Evolutionary conservation across 305 asterid species (phyloP).

Genomic region (Solanum hybrid): DNA sequence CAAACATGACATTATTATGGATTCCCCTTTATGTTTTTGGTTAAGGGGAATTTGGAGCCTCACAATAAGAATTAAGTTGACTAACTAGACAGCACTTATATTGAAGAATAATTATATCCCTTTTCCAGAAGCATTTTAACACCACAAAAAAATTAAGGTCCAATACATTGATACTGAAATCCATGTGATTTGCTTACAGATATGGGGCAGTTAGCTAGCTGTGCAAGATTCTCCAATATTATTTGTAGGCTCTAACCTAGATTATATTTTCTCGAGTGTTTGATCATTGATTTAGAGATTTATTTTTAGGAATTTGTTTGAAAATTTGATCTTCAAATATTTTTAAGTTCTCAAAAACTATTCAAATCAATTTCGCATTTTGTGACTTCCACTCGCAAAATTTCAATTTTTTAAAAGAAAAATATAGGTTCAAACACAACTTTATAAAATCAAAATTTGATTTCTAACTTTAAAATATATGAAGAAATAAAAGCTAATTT

Average conservation of each 20-base stretch:
- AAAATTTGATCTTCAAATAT: background rate
- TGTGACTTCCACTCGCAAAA: background rate
- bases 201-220: background rate
- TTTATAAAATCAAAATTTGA: background rate
- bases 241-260: background rate
- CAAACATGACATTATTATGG: background rate
- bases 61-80: background rate
- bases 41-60: background rate
- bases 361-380: background rate
- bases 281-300: background rate
- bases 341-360: too few relatives aligned
- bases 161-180: background rate
- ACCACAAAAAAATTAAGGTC: background rate
- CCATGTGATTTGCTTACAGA: background rate
- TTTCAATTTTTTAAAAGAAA: background rate
- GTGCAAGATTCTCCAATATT: background rate
- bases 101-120: background rate
- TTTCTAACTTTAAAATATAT: too few relatives aligned
- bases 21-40: background rate
- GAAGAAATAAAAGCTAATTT: background rate
- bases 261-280: background rate
- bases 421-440: background rate
- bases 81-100: background rate
- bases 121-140: background rate
- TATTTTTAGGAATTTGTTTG: background rate